Evolutionary conservation across 768 basidiomycete genomes (phyloP).

Genomic region (Tricholoma matsutake): DNA sequence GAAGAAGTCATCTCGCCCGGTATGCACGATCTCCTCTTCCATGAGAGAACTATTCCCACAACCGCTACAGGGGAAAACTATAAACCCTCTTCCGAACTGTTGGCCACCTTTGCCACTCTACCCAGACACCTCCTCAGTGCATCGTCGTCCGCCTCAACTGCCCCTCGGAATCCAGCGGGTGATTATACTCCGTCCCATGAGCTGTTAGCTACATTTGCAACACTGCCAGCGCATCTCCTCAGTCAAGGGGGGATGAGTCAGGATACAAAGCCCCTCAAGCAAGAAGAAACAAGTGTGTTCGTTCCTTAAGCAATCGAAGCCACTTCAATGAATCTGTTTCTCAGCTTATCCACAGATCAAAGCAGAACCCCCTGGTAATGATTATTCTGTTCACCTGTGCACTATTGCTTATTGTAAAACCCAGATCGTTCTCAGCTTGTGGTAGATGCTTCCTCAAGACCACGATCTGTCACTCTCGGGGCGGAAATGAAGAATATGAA

Average conservation of each 20-base stretch:
- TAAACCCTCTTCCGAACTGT: slow-evolving; percentile 12
- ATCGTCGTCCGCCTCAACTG: background rate
- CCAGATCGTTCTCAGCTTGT: background rate
- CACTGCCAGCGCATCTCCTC: background rate
- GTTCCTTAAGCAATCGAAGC: background rate
- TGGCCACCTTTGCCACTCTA: slow-evolving; percentile 9
- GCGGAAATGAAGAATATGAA: background rate
- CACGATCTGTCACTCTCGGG: slow-evolving; percentile 2
- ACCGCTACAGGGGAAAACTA: slow-evolving; percentile 3
- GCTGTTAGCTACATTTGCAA: background rate
- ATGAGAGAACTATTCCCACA: background rate
- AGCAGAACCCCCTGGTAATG: background rate
- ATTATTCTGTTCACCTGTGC: background rate
- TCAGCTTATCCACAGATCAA: background rate
- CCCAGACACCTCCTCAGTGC: background rate
- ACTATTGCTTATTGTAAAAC: background rate
- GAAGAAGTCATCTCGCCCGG: slow-evolving; percentile 1
- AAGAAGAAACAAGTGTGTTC: background rate
- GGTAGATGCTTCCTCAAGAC: background rate
- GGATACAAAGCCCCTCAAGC: background rate
- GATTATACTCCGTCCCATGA: background rate
- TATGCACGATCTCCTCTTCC: background rate
- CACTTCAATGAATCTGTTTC: background rate
- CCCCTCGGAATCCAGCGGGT: background rate
- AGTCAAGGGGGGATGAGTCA: background rate